Percentiles rank a stretch among this genome's conserved stretches.
Conservation (phyloP, 2,329 filamentous ascomycete species). For the Venturiaceae sp. region DNA sequence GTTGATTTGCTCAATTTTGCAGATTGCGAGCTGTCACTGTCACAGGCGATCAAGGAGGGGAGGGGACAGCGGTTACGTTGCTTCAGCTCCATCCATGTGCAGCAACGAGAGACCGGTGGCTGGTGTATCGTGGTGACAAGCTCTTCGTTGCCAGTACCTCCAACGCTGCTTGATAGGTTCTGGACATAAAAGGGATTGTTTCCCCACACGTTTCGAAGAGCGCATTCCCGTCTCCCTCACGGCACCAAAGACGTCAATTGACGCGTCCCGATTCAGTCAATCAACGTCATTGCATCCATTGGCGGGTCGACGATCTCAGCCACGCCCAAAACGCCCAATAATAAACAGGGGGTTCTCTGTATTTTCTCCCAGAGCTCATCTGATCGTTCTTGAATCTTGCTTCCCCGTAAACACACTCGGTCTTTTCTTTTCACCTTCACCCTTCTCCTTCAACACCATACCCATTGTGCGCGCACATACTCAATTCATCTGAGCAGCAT, state of each 20-base stretch:
- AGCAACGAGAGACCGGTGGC: background rate
- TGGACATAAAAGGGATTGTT: background rate
- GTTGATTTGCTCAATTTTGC: background rate
- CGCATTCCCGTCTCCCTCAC: background rate
- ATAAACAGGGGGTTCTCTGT: background rate
- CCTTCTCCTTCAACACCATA: background rate
- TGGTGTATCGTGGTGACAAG: too few relatives aligned
- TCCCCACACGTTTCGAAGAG: background rate
- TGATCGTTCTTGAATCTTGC: background rate
- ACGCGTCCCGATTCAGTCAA: too few relatives aligned
- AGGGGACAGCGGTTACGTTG: background rate
- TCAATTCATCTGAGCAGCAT: background rate
- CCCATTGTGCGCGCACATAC: background rate
- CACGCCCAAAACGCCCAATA: background rate
- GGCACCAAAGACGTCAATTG: background rate
- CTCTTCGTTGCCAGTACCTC: background rate
- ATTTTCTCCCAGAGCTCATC: background rate
- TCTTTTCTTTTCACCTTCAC: background rate
- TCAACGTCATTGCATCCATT: background rate
- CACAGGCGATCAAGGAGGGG: too few relatives aligned
- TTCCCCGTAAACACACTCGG: background rate
- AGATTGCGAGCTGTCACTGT: background rate
- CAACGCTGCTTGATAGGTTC: background rate
- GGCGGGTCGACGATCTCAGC: background rate
- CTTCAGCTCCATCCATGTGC: background rate